These are phyloP conservation scores for Geotrichum cucujoidarum DNA, from an alignment of 1,139 yeast species.

Conservation along the genomic window DNA sequence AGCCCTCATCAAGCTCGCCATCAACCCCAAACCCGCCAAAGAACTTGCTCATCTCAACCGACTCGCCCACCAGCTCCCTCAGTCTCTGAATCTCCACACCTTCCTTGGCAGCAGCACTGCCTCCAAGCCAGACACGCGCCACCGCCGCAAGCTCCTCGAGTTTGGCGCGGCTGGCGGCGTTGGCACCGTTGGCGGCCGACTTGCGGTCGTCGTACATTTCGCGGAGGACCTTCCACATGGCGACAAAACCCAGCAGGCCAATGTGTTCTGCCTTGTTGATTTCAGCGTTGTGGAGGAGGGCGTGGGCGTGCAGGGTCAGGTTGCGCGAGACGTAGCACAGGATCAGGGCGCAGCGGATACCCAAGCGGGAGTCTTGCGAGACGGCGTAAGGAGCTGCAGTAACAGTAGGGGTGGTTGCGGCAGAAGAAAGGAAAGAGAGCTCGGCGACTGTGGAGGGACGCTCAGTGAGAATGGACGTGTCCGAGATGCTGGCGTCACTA, in stretches of 20 bases:
- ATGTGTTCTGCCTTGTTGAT: constrained; percentile 27
- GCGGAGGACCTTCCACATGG: constrained; percentile 27
- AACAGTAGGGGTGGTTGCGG: constrained; percentile 9
- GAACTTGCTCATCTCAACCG: constrained; percentile 30
- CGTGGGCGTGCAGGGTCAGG: constrained; percentile 23
- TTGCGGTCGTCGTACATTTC: constrained; percentile 20
- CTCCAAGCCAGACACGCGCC: constrained; percentile 39
- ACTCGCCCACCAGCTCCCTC: constrained; percentile 34
- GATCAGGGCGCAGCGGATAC: constrained; percentile 31
- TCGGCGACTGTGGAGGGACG: constrained; percentile 3
- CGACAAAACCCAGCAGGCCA: constrained; percentile 37
- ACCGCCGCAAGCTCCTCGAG: constrained; percentile 27
- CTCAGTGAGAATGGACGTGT: constrained; percentile 8
- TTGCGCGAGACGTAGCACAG: constrained; percentile 25
- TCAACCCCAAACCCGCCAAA: constrained; percentile 31
- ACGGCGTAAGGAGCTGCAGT: constrained; percentile 21
- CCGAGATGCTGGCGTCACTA: constrained; percentile 7
- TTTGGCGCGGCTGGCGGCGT: constrained; percentile 10
- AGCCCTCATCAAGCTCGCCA: constrained; percentile 28
- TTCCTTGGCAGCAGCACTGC: constrained; percentile 33
- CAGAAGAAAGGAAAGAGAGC: constrained; percentile 18
- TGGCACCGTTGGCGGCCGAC: background rate
- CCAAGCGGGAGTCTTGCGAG: constrained; percentile 29
- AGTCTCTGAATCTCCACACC: constrained; percentile 32
- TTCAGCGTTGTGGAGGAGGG: constrained; percentile 24